These are phyloP conservation scores for Erodium texanum DNA, from an alignment of 441 rosid genomes.

Conservation along the genomic window DNA sequence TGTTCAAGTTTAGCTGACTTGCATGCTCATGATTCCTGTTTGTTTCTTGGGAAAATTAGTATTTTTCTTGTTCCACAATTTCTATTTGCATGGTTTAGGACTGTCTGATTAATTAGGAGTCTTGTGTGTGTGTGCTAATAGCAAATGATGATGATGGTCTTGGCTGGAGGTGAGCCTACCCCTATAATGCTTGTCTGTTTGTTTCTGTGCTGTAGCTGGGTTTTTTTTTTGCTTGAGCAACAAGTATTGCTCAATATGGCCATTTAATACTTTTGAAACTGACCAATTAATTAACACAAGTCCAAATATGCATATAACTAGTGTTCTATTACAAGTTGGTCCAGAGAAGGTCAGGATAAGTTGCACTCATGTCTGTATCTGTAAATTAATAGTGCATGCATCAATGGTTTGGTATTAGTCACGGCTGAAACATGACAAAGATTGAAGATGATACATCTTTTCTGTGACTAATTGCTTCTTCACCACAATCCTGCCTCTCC, in stretches of 20 bases:
- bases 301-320: neutral
- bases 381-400: neutral
- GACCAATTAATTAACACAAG: too few species aligned
- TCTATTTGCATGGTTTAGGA: too few species aligned
- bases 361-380: neutral
- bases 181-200: neutral
- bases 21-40: neutral
- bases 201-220: neutral
- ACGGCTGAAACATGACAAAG: slow-evolving; percentile 1
- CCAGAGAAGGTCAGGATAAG: too few species aligned
- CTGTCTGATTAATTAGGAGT: neutral
- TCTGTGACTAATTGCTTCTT: neutral
- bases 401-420: neutral
- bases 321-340: neutral
- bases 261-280: neutral
- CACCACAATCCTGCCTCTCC: neutral
- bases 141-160: neutral
- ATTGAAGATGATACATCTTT: neutral
- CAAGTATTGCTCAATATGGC: neutral
- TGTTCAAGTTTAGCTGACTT: neutral
- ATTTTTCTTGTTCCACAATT: too few species aligned
- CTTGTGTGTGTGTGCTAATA: too few species aligned
- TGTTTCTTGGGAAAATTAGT: neutral
- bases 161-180: neutral
- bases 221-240: neutral